Evolutionary conservation across 768 basidiomycete species (phyloP), one percentile per base, ranked within the genome.

Genomic region (Strobilomyces echinocephalus): DNA sequence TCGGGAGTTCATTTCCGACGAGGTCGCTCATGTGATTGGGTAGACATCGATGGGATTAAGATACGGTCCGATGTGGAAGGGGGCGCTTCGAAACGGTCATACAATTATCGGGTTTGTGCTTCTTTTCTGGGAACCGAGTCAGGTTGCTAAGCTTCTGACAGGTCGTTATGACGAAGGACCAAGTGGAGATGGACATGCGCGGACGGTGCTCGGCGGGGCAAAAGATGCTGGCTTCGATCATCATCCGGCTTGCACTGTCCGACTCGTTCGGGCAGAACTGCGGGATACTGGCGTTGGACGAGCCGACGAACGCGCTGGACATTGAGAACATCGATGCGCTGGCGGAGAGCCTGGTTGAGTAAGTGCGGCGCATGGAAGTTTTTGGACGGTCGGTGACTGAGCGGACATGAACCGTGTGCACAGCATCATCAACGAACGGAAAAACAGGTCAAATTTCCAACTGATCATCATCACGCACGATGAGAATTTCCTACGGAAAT

Each of bases 111-210:
- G 58, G 95, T 94, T 65, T 41, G 81, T 75, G 48, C 57, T 57
- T 43, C 43, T 42, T 50, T 15, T 45, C 30, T 47, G n/a, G 44
- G 47, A 31, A 45, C 45, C 46, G 49, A 54, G 43, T 40, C 51
- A 24, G 24, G 51, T 44, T 53, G 46, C 56, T 63, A 51, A 72
- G 48, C 34, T 31, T 16, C 33, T 18, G 20, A 15, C 24, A 95
- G 93, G 93, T 97, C 54, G 95, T 98, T 59, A 98, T 99, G 95
- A 91, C 88, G 49, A 99, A 99, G 74, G 95, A 97, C 68, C 89
- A 94, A 64, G 95, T 97, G 8, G 95, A 98, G 72, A 94, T 99
- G 90, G 97, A 98, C 72, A 99, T 99, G 97, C 85, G 97, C 52
- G 97, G 97, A 24, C 84, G 97, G 58, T 99, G 97, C 72, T 94